phyloP scores from a whole-genome alignment of 805 yeast genomes.

The Yarrowia divulgata region DNA sequence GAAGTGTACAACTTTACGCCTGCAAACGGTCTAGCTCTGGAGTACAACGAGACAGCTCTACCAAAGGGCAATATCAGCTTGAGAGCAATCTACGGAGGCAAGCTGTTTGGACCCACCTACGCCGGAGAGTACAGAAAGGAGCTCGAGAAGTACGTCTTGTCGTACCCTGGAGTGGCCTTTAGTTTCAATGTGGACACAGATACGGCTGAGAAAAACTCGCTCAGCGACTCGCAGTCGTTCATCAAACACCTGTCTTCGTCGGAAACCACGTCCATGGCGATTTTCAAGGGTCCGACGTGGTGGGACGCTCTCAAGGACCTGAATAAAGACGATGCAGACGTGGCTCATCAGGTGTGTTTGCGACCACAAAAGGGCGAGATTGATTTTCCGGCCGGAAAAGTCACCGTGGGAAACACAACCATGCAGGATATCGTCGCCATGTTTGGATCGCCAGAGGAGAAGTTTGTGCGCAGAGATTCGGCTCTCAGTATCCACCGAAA shows the following conservation, averaged over 20 bases:
- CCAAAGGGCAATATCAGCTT: conserved; percentile 25
- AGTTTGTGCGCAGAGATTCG: conserved; percentile 17
- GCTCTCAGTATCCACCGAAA: conserved; percentile 25
- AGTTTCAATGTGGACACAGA: conserved; percentile 3
- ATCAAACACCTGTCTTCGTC: conserved; percentile 16
- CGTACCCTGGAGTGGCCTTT: conserved; percentile 35
- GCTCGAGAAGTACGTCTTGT: conserved; percentile 18
- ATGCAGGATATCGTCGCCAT: conserved; percentile 29
- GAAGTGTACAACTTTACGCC: conserved; percentile 17
- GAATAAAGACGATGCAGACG: neutral
- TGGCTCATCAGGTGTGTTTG: neutral
- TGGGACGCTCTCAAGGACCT: conserved; percentile 26
- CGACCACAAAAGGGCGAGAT: conserved; percentile 5
- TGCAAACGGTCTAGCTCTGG: conserved; percentile 2
- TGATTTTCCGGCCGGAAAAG: conserved; percentile 1
- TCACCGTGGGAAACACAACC: conserved; percentile 2
- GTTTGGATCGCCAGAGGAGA: conserved; percentile 29
- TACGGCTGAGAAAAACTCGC: neutral
- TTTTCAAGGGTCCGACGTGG: conserved; percentile 33
- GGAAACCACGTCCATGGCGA: conserved; percentile 5
- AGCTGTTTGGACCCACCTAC: conserved; percentile 28
- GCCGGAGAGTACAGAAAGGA: conserved; percentile 26
- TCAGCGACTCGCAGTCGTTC: conserved; percentile 33
- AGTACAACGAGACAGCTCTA: conserved; percentile 24
- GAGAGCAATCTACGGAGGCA: conserved; percentile 32